A percentile compares a stretch with the other conserved stretches of the same genome.
phyloP scores from a whole-genome alignment of 2,329 filamentous ascomycete species.

The Penicillium sp. region DNA sequence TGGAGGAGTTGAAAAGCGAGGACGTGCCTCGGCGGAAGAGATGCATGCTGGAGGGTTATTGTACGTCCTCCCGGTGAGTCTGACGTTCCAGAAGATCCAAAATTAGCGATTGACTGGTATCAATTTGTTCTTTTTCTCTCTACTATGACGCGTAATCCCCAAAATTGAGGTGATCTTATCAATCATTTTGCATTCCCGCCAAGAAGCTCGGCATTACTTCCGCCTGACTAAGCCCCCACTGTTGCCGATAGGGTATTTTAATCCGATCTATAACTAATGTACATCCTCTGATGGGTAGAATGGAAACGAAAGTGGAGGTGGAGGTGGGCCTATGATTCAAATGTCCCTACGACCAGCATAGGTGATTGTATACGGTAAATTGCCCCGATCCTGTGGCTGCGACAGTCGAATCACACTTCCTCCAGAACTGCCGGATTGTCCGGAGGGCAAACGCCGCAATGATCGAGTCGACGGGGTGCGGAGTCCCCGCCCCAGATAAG shows the following conservation, averaged over 20 bases:
- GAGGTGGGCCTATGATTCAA: background rate
- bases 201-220: slow-evolving; percentile 22
- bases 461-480: slow-evolving; percentile 39
- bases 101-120: background rate
- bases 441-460: slow-evolving; percentile 34
- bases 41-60: slow-evolving; percentile 29
- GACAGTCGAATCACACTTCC: slow-evolving; percentile 43
- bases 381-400: slow-evolving; percentile 28
- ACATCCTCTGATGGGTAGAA: slow-evolving; percentile 5
- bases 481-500: slow-evolving; percentile 12
- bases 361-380: slow-evolving; percentile 38
- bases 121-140: background rate
- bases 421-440: slow-evolving; percentile 34
- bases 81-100: background rate
- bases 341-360: slow-evolving; percentile 16
- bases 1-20: slow-evolving; percentile 34
- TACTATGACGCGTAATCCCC: background rate
- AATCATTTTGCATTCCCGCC: slow-evolving; percentile 28
- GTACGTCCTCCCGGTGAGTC: background rate
- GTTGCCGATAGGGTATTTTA: slow-evolving; percentile 17
- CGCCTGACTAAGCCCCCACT: slow-evolving; percentile 26
- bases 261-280: slow-evolving; percentile 18
- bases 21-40: slow-evolving; percentile 35
- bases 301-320: slow-evolving; percentile 1
- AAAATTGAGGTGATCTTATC: slow-evolving; percentile 31